Base-by-base conservation (phyloP, 2,329 filamentous ascomycete species). In the Fusarium xylarioides region DNA sequence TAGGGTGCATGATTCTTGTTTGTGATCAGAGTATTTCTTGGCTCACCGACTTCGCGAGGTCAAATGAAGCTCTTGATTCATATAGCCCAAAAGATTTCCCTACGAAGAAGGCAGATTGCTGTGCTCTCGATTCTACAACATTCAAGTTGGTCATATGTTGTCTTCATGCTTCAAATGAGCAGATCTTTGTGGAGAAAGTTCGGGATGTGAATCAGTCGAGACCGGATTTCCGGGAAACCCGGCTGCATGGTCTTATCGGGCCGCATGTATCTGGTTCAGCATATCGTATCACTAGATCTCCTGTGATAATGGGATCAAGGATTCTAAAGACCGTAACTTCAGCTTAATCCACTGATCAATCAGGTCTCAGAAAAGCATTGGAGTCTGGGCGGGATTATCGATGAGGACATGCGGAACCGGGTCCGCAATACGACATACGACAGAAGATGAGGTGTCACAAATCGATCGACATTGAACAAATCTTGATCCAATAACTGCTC, bases 391-490 rank as follows among this genome's bases (percentile, higher is more conserved):
- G 14, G 42, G 42, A n/a, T 28, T 18, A n/a, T 58, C 3, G 19
- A 37, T 11, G 19, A 18, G 32, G 5, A 50, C 19, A 18, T 58
- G 55, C 55, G 55, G 55, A 50, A 37, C 42, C 42, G 55, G 23
- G 11, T n/a, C 42, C 55, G 55, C 55, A 58, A 35, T 37, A 30
- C 23, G 4, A 11, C 35, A 37, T 58, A 50, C 15, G 42, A 50
- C 23, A 14, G 19, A 28, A 50, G 42, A n/a, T 58, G 55, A 58
- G 42, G 55, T 58, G 19, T 50, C 55, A 58, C 55, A 50, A 49
- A 50, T 50, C 23, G 14, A 58, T 50, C 42, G 42, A 37, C 19
- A 26, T 28, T n/a, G 19, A 11, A 58, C 55, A 18, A n/a, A 34
- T 28, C 11, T 37, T 28, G 42, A 26, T 50, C 21, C 23, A 28